Percentiles rank a stretch among this genome's conserved stretches.
Conservation (phyloP, 306 rosid genomes). For the Lathyrus sativus region DNA sequence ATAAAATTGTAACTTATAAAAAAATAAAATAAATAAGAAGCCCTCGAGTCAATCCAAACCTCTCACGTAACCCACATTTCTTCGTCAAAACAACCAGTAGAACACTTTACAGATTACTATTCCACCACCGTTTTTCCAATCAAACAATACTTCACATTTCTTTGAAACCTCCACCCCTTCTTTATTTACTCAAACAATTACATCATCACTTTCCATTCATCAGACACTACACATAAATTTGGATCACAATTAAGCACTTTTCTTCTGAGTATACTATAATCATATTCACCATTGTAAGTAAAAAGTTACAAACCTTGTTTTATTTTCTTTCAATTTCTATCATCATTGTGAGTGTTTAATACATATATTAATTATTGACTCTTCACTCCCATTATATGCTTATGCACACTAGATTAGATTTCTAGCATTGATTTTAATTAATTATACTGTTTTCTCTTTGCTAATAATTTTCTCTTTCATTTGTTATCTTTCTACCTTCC, state of each 20-base stretch:
- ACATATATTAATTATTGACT: no score
- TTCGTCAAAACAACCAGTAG: conserved; percentile 48
- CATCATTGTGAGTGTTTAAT: no score
- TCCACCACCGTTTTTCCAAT: conserved; percentile 78
- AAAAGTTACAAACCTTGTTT: no score
- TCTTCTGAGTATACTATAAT: background rate
- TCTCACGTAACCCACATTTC: background rate
- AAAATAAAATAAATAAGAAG: conserved; percentile 48
- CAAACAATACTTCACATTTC: conserved; percentile 42
- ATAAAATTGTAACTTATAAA: no score
- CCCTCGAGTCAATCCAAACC: conserved; percentile 96
- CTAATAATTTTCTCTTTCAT: no score
- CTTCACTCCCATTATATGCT: no score
- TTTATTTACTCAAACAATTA: conserved; percentile 37
- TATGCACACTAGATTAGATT: no score
- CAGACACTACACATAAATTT: no score
- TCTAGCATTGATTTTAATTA: no score
- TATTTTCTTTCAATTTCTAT: no score
- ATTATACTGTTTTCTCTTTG: no score
- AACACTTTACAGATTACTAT: conserved; percentile 52
- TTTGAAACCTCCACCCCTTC: conserved; percentile 47
- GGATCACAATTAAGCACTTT: background rate
- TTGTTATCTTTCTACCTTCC: no score
- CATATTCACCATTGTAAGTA: background rate
- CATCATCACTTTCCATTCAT: background rate